Base-by-base conservation (phyloP, 2,329 filamentous ascomycete species). In the Madurella fahalii region DNA sequence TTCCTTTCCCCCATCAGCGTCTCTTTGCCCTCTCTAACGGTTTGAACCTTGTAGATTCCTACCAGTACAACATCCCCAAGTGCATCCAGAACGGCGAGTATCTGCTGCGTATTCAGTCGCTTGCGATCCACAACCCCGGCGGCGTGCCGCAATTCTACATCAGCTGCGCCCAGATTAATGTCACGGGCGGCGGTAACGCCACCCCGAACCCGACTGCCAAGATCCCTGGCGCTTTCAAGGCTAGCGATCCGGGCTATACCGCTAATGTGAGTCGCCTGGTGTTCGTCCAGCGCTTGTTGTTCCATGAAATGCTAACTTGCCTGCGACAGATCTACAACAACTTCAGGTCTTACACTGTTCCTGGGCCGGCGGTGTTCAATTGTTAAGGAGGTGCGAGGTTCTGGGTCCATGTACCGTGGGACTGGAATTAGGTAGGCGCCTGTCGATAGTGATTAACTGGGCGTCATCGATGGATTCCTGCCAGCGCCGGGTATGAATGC, bases 41-140 rank as follows among this genome's bases (percentile, higher is more conserved):
- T 13, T 17, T 58, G 52, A 72, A 68, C 45, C 68, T 76, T 4
- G 12, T 30, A 52, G 49, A 34, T 31, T 37, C 44, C 9, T 56
- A 52, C 32, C 37, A 52, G 11, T 55, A 55, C 53, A 52, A 39
- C 49, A 37, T 37, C 13, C 34, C 34, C 34, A 37, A 11, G 16
- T 75, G 74, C 58, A 72, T 84, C 49, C 74, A 74, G 37, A 64
- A 79, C 39, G 82, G 82, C 56, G 77, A 82, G 58, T 84, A 84
- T 63, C 75, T 84, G 40, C 71, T 83, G 32, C 74, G 81, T 41
- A 77, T 81, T 65, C 80, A 84, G 52, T 74, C 80, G 50, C 77
- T 85, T 49, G 82, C 79, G 30, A 80, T 72, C 31, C 69, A 72
- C 54, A 64, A 53, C 40, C 64, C 34, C 34, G 34, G 34, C 9